Evolutionary conservation across 441 rosid genomes (phyloP).

Genomic region (Brassica hybrid): DNA sequence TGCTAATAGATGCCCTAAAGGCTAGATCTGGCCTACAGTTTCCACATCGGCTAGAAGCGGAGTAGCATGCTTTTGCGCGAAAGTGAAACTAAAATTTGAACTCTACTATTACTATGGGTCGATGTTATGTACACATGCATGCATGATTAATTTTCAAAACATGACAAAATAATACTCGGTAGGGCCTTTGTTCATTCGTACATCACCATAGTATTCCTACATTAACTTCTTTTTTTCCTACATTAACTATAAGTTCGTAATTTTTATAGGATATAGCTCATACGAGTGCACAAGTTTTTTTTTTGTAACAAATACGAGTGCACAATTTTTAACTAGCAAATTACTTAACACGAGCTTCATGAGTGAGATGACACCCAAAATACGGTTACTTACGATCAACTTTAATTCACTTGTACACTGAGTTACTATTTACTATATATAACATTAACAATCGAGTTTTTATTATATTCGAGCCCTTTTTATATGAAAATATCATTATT

Average conservation of each 20-base stretch:
- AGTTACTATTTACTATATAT: constrained; percentile 9
- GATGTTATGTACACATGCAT: constrained; percentile 42
- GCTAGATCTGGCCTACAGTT: constrained; percentile 24
- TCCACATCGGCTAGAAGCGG: constrained; percentile 28
- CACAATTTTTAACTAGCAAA: not conserved
- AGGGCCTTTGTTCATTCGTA: constrained; percentile 43
- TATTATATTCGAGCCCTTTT: constrained; percentile 15
- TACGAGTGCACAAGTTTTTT: not conserved
- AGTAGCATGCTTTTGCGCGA: constrained; percentile 46
- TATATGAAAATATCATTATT: constrained; percentile 39
- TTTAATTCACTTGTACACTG: constrained; percentile 7
- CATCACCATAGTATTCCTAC: constrained; percentile 35
- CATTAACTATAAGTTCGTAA: constrained; percentile 31
- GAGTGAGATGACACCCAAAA: constrained; percentile 13
- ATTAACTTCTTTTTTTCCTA: constrained; percentile 19
- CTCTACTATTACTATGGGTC: constrained; percentile 43
- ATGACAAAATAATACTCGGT: constrained; percentile 21
- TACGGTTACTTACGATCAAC: constrained; percentile 9
- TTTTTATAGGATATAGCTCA: not conserved
- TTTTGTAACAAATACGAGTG: not conserved
- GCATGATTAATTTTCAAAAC: constrained; percentile 24
- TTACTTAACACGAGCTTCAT: not conserved
- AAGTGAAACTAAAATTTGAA: constrained; percentile 37
- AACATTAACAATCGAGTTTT: constrained; percentile 21
- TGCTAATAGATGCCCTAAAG: constrained; percentile 23